Conservation (phyloP, 2,329 filamentous ascomycete species). For the Colletotrichum euphorbiae region DNA sequence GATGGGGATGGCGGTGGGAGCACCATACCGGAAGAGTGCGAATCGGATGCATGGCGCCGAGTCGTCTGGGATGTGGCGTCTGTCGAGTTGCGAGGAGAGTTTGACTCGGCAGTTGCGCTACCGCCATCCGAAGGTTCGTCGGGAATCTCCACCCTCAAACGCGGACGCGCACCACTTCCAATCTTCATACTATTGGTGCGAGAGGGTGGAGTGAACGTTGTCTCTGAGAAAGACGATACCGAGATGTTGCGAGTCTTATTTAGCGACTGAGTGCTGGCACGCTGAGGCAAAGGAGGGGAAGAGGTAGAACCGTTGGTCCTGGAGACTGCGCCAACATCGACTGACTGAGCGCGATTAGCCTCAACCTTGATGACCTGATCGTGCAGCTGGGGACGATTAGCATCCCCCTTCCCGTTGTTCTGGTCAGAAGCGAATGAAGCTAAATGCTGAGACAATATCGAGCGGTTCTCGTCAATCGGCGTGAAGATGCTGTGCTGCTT, state of each 20-base stretch:
- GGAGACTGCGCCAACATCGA: conserved; percentile 70
- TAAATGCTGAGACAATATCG: conserved; percentile 87
- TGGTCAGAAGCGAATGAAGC: conserved; percentile 72
- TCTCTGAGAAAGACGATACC: conserved; percentile 74
- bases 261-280: conserved; percentile 60
- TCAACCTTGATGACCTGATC: conserved; percentile 43
- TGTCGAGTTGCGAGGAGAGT: conserved; percentile 70
- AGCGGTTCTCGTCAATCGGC: conserved; percentile 92
- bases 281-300: conserved; percentile 67
- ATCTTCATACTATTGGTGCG: conserved; percentile 81
- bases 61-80: conserved; percentile 68
- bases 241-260: conserved; percentile 62
- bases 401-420: conserved; percentile 53
- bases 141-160: conserved; percentile 93
- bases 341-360: conserved; percentile 68
- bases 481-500: conserved; percentile 96
- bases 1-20: conserved; percentile 94
- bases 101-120: conserved; percentile 78
- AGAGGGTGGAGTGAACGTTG: conserved; percentile 75
- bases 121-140: conserved; percentile 86
- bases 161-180: conserved; percentile 77
- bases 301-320: conserved; percentile 61
- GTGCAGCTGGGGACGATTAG: conserved; percentile 39
- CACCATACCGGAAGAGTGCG: conserved; percentile 74
- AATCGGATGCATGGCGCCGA: conserved; percentile 60